These are phyloP conservation scores for Pestalotiopsis fici DNA, from an alignment of 2,329 filamentous ascomycete genomes.

Conservation along the genomic window DNA sequence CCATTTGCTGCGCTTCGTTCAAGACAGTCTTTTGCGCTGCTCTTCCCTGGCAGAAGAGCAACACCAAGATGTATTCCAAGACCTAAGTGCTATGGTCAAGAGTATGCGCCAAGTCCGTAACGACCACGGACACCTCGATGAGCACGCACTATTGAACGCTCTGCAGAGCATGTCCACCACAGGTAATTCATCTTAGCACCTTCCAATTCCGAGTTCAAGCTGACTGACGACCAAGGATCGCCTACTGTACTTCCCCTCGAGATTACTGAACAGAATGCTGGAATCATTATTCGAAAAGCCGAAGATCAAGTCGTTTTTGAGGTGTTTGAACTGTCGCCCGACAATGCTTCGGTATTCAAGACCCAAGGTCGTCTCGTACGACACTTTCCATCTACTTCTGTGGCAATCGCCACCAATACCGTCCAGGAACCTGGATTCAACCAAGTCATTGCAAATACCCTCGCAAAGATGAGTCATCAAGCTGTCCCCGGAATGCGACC, in stretches of 20 bases:
- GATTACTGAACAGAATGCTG: constrained; percentile 31
- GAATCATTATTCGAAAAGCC: constrained; percentile 21
- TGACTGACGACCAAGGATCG: background rate
- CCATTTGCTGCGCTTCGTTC: background rate
- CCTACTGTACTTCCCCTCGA: constrained; percentile 19
- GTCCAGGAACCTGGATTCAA: constrained; percentile 19
- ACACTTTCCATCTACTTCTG: constrained; percentile 25
- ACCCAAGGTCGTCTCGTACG: constrained; percentile 27
- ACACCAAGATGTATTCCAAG: background rate
- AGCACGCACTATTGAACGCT: background rate
- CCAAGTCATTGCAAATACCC: constrained; percentile 18
- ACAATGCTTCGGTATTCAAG: constrained; percentile 18
- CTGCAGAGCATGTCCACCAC: background rate
- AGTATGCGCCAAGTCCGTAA: background rate
- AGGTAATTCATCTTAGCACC: background rate
- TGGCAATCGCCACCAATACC: constrained; percentile 11
- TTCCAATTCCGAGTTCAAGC: background rate
- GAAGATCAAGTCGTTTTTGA: constrained; percentile 21
- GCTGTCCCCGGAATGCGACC: constrained; percentile 14
- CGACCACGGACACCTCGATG: background rate
- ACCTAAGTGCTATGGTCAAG: background rate
- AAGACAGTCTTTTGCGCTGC: background rate
- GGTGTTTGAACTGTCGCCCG: constrained; percentile 28
- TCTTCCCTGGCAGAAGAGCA: background rate
- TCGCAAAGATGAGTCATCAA: constrained; percentile 31